phyloP scores from a whole-genome alignment of 2,329 filamentous ascomycete species.

The Aspergillus chevalieri region DNA sequence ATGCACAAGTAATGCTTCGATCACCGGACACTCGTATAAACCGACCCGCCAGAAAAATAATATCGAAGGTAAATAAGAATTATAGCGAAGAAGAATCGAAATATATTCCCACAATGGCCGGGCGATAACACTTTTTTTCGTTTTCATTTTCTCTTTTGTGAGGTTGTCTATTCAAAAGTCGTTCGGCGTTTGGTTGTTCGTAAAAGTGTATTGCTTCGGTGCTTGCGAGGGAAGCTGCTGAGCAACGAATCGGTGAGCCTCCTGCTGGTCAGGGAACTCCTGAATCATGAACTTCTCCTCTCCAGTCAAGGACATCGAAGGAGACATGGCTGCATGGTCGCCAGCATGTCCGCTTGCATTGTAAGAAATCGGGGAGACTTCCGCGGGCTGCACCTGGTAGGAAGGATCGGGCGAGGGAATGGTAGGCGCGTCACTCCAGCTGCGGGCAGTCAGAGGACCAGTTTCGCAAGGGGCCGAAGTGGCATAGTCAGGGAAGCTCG shows the following conservation, averaged over 20 bases:
- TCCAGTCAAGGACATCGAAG: conserved; percentile 24
- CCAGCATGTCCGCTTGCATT: conserved; percentile 25
- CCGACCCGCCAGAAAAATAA: background rate
- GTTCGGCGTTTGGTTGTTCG: conserved; percentile 36
- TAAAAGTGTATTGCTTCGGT: conserved; percentile 39
- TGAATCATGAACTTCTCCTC: conserved; percentile 41
- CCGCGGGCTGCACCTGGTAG: conserved; percentile 29
- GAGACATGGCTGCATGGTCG: conserved; percentile 24
- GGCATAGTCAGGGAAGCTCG: conserved; percentile 36
- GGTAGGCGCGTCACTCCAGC: conserved; percentile 36
- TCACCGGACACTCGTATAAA: conserved; percentile 2
- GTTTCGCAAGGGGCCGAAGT: conserved; percentile 25
- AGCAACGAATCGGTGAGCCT: conserved; percentile 37
- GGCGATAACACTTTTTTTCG: conserved; percentile 5
- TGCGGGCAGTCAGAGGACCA: conserved; percentile 33
- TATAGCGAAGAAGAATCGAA: background rate
- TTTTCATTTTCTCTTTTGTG: conserved; percentile 8
- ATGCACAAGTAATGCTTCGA: conserved; percentile 8
- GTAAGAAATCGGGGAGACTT: conserved; percentile 35
- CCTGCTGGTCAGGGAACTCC: conserved; percentile 40
- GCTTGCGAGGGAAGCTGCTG: conserved; percentile 37
- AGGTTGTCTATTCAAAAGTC: conserved; percentile 21
- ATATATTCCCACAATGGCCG: background rate
- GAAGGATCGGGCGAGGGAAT: conserved; percentile 37
- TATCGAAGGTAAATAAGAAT: background rate